Percentiles rank a stretch among this genome's conserved stretches.
Conservation (phyloP, 2,329 filamentous ascomycete genomes). For the Scedosporium aurantiacum region DNA sequence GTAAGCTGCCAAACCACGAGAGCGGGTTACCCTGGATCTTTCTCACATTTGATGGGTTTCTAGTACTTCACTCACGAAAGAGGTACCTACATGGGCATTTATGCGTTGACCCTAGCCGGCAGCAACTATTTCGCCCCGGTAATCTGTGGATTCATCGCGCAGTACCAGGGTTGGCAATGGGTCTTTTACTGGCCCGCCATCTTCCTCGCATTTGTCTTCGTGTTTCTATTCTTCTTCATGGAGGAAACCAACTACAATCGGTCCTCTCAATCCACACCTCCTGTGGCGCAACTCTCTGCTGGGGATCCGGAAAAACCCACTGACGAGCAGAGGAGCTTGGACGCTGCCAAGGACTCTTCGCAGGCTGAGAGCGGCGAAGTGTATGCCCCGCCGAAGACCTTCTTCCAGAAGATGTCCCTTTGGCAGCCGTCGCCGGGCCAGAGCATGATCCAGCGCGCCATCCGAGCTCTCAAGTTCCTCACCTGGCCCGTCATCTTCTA, state of each 20-base stretch:
- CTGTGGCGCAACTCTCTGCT: background rate
- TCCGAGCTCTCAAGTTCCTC: constrained; percentile 24
- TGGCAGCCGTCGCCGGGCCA: constrained; percentile 23
- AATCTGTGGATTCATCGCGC: constrained; percentile 33
- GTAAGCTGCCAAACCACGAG: background rate
- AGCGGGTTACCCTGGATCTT: constrained; percentile 5
- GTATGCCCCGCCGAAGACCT: constrained; percentile 23
- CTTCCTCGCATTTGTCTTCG: constrained; percentile 22
- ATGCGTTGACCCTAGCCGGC: constrained; percentile 26
- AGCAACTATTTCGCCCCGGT: constrained; percentile 33
- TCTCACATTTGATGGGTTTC: no score
- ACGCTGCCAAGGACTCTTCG: constrained; percentile 1
- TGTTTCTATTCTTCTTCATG: constrained; percentile 42
- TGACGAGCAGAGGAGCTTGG: constrained; percentile 1
- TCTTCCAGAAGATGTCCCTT: constrained; percentile 29
- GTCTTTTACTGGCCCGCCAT: constrained; percentile 32
- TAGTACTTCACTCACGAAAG: constrained; percentile 29
- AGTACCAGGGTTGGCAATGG: constrained; percentile 28
- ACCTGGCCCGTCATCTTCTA: constrained; percentile 30
- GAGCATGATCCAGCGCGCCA: constrained; percentile 24
- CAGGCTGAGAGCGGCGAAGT: background rate
- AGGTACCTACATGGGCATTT: constrained; percentile 30
- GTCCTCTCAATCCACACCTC: background rate
- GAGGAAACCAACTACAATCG: constrained; percentile 45
- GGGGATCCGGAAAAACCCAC: background rate